A percentile compares a stretch with the other conserved stretches of the same genome.
Conservation (phyloP, 2,329 filamentous ascomycete species). For the Neodidymelliopsis sp. region DNA sequence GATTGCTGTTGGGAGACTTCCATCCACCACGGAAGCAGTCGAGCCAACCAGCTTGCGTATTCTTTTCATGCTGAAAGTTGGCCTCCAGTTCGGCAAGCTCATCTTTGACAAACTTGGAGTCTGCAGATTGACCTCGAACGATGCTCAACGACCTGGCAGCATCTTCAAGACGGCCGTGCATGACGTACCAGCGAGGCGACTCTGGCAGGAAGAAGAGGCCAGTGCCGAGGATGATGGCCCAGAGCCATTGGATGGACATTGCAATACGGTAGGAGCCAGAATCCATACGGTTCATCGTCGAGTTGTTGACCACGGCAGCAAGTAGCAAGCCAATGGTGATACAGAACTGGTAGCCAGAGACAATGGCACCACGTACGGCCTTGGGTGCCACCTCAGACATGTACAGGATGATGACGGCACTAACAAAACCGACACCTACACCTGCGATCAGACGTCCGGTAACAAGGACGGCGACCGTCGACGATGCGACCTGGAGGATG, state of each 20-base stretch:
- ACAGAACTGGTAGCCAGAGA: conserved; percentile 82
- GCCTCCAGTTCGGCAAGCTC: conserved; percentile 87
- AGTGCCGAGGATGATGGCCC: conserved; percentile 75
- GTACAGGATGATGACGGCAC: conserved; percentile 65
- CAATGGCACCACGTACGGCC: conserved; percentile 77
- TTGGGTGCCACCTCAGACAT: conserved; percentile 80
- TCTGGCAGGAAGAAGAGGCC: conserved; percentile 83
- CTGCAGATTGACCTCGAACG: conserved; percentile 75
- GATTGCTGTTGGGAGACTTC: conserved; percentile 58
- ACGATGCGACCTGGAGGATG: conserved; percentile 47
- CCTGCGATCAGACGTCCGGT: conserved; percentile 50
- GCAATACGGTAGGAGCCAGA: conserved; percentile 76
- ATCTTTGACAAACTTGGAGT: conserved; percentile 77
- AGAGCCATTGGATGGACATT: conserved; percentile 80
- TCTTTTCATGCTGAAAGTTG: conserved; percentile 81
- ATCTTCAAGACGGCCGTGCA: conserved; percentile 72
- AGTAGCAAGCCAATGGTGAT: conserved; percentile 81
- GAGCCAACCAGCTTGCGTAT: conserved; percentile 69
- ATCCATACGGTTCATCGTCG: conserved; percentile 67
- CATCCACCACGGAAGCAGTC: conserved; percentile 67
- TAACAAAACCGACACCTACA: conserved; percentile 51
- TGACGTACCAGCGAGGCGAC: conserved; percentile 85
- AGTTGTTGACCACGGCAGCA: conserved; percentile 78
- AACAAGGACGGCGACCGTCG: conserved; percentile 44
- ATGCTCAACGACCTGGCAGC: conserved; percentile 69